phyloP scores from a whole-genome alignment of 192 early-diverging fungal genomes.

The Paraglomus brasilianum region DNA sequence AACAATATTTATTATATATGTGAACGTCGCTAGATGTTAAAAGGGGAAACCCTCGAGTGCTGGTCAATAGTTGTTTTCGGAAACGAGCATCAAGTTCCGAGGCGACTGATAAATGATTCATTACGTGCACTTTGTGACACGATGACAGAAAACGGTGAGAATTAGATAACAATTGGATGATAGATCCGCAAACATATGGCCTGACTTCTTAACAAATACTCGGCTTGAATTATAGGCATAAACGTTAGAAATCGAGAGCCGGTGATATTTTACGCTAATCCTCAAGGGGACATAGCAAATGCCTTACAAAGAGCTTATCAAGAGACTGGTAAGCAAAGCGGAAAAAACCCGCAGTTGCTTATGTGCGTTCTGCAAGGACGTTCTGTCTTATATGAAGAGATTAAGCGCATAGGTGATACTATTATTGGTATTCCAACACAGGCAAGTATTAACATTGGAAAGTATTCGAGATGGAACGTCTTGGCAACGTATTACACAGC shows the following conservation, averaged over 20 bases:
- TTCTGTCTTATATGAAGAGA: slow-evolving; percentile 76
- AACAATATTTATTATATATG: not conserved
- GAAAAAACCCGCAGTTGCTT: slow-evolving; percentile 74
- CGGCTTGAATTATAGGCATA: slow-evolving; percentile 46
- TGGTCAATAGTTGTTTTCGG: slow-evolving; percentile 85
- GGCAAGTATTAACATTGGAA: slow-evolving; percentile 39
- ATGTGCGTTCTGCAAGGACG: slow-evolving; percentile 81
- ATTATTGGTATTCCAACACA: slow-evolving; percentile 83
- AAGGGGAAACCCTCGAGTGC: slow-evolving; percentile 65
- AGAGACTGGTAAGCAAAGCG: slow-evolving; percentile 60
- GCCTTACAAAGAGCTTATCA: slow-evolving; percentile 69
- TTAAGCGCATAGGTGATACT: slow-evolving; percentile 89
- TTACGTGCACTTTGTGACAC: slow-evolving; percentile 69
- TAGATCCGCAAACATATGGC: too few species aligned
- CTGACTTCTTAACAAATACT: too few species aligned
- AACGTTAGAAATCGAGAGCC: slow-evolving; percentile 45
- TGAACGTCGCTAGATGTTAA: slow-evolving; percentile 4
- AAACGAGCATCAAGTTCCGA: slow-evolving; percentile 50
- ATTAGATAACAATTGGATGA: not conserved
- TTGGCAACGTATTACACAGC: slow-evolving; percentile 58
- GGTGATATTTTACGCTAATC: slow-evolving; percentile 49
- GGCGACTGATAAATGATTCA: slow-evolving; percentile 60
- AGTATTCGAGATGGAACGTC: too few species aligned
- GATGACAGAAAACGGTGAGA: slow-evolving; percentile 58
- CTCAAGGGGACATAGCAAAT: slow-evolving; percentile 68